Conservation (phyloP, 108 stramenopile genomes). For the Nitzschia sp. region DNA sequence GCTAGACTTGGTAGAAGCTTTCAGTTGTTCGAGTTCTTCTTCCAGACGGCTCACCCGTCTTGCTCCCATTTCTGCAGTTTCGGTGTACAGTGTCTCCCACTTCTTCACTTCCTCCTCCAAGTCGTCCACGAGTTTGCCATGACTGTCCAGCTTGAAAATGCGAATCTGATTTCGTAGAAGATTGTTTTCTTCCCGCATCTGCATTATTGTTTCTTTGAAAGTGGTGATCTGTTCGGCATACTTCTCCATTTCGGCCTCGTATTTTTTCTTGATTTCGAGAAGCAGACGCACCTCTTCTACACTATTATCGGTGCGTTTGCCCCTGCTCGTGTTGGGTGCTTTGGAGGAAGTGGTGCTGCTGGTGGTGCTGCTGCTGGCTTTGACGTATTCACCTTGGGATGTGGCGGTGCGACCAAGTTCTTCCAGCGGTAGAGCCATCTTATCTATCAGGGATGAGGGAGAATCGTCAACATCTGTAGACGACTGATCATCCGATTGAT, state of each 20-base stretch:
- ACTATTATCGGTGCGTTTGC: too few relatives aligned
- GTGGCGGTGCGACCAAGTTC: too few relatives aligned
- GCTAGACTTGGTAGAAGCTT: neutral
- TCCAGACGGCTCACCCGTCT: neutral
- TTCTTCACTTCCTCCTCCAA: conserved; percentile 4
- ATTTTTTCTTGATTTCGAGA: neutral
- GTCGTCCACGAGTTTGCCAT: neutral
- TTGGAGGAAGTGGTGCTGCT: too few relatives aligned
- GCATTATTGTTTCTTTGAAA: neutral
- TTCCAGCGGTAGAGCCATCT: too few relatives aligned
- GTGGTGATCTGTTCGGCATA: neutral
- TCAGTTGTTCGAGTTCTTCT: conserved; percentile 5
- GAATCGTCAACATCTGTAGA: too few relatives aligned
- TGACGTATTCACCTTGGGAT: too few relatives aligned
- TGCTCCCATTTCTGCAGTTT: conserved; percentile 1
- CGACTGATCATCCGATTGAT: too few relatives aligned
- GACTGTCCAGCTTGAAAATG: neutral
- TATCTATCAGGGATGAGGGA: too few relatives aligned
- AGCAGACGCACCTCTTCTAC: neutral
- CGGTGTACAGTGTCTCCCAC: conserved; percentile 7
- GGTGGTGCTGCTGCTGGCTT: too few relatives aligned
- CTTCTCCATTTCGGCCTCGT: neutral
- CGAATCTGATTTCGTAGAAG: neutral
- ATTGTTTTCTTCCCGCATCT: conserved; percentile 1
- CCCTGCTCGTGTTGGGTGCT: too few relatives aligned